Evolutionary conservation across 2,329 filamentous ascomycete genomes (phyloP).

Genomic region (Metarhizium humberi): DNA sequence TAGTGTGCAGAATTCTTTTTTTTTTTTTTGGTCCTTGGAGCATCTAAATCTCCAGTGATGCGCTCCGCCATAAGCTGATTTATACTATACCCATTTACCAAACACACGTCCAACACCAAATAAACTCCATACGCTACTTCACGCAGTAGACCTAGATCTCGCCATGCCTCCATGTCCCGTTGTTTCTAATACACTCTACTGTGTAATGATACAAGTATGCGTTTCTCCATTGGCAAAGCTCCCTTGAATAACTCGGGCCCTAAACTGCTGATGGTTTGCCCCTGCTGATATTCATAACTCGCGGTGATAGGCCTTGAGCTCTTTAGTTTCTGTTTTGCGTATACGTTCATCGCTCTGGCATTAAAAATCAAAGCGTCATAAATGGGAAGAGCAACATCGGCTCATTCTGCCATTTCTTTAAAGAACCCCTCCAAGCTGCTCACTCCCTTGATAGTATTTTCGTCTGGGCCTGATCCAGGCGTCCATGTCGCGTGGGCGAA

Average conservation of each 20-base stretch:
- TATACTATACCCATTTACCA: too few species aligned
- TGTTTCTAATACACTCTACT: not conserved
- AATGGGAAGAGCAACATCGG: not conserved
- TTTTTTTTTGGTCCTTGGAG: too few species aligned
- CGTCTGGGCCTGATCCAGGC: conserved; percentile 73
- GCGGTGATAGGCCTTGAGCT: not conserved
- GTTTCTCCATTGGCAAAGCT: not conserved
- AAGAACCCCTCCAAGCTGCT: conserved; percentile 64
- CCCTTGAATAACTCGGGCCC: conserved; percentile 1
- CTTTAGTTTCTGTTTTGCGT: not conserved
- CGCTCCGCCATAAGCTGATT: too few species aligned
- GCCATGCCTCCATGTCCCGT: not conserved
- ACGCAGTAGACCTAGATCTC: not conserved
- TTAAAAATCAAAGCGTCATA: not conserved
- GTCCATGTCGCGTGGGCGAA: conserved; percentile 89
- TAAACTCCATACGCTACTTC: too few species aligned
- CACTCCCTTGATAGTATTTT: conserved; percentile 71
- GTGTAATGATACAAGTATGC: not conserved
- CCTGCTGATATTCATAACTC: not conserved
- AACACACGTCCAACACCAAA: too few species aligned
- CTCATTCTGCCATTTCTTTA: conserved; percentile 43
- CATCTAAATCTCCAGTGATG: too few species aligned
- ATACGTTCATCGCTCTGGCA: not conserved
- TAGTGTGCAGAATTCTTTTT: too few species aligned
- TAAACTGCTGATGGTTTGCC: not conserved